A percentile compares a stretch with the other conserved stretches of the same genome.
phyloP scores from a whole-genome alignment of 192 early-diverging fungal genomes.

The Linnemannia exigua region DNA sequence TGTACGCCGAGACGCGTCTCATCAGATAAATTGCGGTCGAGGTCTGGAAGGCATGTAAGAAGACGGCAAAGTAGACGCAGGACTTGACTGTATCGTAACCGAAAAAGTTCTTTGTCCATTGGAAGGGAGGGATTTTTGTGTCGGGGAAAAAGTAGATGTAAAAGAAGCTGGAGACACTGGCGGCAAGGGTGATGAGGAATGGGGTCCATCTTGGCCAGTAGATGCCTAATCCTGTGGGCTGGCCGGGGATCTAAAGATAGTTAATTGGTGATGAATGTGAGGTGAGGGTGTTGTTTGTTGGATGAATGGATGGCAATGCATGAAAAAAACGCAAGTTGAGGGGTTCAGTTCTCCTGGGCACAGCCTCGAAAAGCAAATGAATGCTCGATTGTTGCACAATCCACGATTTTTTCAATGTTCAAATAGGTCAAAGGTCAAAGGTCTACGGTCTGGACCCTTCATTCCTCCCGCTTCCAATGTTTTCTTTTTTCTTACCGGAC shows the following conservation, averaged over 20 bases:
- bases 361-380: background rate
- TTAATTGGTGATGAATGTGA: background rate
- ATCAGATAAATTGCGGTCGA: conserved; percentile 37
- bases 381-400: too few species aligned
- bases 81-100: background rate
- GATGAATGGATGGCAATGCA: background rate
- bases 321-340: background rate
- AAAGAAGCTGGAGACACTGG: conserved; percentile 18
- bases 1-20: conserved; percentile 14
- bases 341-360: background rate
- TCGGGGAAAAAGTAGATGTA: conserved; percentile 37
- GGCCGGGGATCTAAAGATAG: conserved; percentile 39
- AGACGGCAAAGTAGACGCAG: conserved; percentile 35
- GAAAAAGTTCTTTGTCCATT: conserved; percentile 4
- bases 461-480: background rate
- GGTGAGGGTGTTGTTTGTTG: background rate
- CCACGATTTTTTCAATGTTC: too few species aligned
- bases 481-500: conserved; percentile 1
- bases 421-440: too few species aligned
- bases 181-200: conserved; percentile 25
- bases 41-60: conserved; percentile 30
- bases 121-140: conserved; percentile 9
- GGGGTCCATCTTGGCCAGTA: conserved; percentile 42
- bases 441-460: background rate
- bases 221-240: conserved; percentile 26